A percentile compares a stretch with the other conserved stretches of the same genome.
phyloP scores from a whole-genome alignment of 2,329 filamentous ascomycete species.

The Pseudogymnoascus sp. region DNA sequence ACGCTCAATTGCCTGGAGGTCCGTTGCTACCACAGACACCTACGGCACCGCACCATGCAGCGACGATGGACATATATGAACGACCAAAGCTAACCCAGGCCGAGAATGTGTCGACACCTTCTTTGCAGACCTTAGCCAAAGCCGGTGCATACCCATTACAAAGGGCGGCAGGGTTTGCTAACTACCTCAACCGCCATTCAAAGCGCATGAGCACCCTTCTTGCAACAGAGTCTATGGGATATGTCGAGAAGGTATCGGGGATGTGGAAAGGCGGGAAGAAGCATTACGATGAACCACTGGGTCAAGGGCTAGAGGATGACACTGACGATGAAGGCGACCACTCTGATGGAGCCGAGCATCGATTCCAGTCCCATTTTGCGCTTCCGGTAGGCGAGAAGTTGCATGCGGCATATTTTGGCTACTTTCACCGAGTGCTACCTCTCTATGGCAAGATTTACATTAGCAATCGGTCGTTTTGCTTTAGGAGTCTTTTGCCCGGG shows the following conservation, averaged over 20 bases:
- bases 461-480: constrained; percentile 80
- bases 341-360: constrained; percentile 58
- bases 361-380: constrained; percentile 84
- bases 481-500: constrained; percentile 80
- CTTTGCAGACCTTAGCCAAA: constrained; percentile 49
- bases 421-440: constrained; percentile 79
- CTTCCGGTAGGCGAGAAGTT: constrained; percentile 76
- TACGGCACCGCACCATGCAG: constrained; percentile 16
- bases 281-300: constrained; percentile 65
- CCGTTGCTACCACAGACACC: constrained; percentile 20
- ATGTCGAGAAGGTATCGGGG: constrained; percentile 90
- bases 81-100: constrained; percentile 15
- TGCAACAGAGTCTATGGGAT: constrained; percentile 88
- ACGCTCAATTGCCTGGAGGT: constrained; percentile 16
- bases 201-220: constrained; percentile 74
- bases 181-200: constrained; percentile 69
- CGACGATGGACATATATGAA: constrained; percentile 19
- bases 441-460: constrained; percentile 96
- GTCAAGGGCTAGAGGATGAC: constrained; percentile 46
- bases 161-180: constrained; percentile 72
- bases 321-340: constrained; percentile 50
- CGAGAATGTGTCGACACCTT: constrained; percentile 38
- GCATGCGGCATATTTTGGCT: constrained; percentile 84
- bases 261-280: constrained; percentile 91
- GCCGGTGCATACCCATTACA: constrained; percentile 70